Percentiles rank a stretch among this genome's conserved stretches.
phyloP scores from a whole-genome alignment of 768 basidiomycete species.

The Termitomyces sp. region DNA sequence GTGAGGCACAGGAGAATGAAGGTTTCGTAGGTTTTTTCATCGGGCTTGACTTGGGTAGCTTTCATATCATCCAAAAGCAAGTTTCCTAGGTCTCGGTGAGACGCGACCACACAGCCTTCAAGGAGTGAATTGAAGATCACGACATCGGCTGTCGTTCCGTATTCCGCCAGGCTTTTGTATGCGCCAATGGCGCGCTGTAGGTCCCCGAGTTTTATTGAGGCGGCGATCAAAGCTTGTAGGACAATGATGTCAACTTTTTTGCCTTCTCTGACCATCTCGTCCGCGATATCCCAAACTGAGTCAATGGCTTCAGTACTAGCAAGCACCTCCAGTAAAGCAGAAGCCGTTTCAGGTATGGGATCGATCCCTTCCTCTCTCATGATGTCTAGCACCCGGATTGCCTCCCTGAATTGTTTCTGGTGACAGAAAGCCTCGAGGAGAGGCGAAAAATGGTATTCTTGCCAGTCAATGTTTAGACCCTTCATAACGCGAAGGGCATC shows the following conservation, averaged over 20 bases:
- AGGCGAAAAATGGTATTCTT: constrained; percentile 75
- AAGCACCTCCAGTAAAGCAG: constrained; percentile 43
- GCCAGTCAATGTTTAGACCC: constrained; percentile 36
- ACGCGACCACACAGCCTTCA: constrained; percentile 51
- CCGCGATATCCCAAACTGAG: constrained; percentile 55
- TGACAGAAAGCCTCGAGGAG: constrained; percentile 69
- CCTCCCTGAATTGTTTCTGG: constrained; percentile 52
- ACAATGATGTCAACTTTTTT: constrained; percentile 48
- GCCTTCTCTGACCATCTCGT: constrained; percentile 50
- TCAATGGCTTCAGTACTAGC: constrained; percentile 52
- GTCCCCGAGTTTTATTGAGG: constrained; percentile 55
- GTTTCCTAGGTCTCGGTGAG: constrained; percentile 64
- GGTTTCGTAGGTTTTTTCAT: constrained; percentile 57
- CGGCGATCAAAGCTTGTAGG: constrained; percentile 65
- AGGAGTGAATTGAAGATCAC: constrained; percentile 69
- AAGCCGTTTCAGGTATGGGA: constrained; percentile 45
- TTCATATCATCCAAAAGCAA: constrained; percentile 64
- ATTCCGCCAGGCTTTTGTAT: constrained; percentile 58
- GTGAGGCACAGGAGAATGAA: constrained; percentile 69
- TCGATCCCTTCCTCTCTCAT: constrained; percentile 52
- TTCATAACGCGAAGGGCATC: constrained; percentile 58
- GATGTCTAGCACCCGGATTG: constrained; percentile 48
- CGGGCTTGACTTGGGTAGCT: constrained; percentile 43
- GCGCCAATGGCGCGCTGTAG: constrained; percentile 72
- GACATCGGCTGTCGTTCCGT: constrained; percentile 49